These are phyloP conservation scores for Monosporascus sp. DNA, from an alignment of 2,329 filamentous ascomycete genomes.

Conservation along the genomic window DNA sequence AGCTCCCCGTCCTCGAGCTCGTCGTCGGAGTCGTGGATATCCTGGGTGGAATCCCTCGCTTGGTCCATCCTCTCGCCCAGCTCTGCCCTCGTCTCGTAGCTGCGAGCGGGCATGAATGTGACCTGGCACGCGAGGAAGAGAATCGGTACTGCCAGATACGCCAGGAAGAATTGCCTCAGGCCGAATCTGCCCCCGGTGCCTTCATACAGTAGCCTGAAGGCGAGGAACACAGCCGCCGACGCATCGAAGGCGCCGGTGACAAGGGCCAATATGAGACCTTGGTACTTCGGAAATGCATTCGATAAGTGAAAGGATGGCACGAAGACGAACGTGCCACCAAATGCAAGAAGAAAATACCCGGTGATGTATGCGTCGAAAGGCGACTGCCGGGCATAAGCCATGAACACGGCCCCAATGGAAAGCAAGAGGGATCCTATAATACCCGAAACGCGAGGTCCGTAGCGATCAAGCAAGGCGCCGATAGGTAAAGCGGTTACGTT, in stretches of 20 bases:
- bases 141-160: conserved; percentile 30
- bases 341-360: conserved; percentile 54
- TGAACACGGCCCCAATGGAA: conserved; percentile 50
- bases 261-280: conserved; percentile 55
- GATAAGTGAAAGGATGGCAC: conserved; percentile 61
- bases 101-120: conserved; percentile 33
- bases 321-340: conserved; percentile 60
- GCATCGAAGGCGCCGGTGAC: conserved; percentile 62
- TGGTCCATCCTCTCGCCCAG: conserved; percentile 35
- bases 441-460: conserved; percentile 58
- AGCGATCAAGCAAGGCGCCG: conserved; percentile 62
- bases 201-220: conserved; percentile 54
- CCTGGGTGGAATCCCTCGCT: conserved; percentile 30
- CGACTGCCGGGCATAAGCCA: conserved; percentile 52
- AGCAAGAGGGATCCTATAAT: conserved; percentile 56
- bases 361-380: conserved; percentile 56
- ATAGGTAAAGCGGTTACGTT: conserved; percentile 64
- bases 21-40: conserved; percentile 50
- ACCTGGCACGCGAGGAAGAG: conserved; percentile 33
- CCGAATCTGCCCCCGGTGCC: conserved; percentile 29
- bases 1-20: conserved; percentile 44
- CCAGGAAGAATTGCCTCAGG: conserved; percentile 36
- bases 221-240: conserved; percentile 55
- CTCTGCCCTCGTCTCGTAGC: conserved; percentile 34
- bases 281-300: conserved; percentile 57